These are phyloP conservation scores for Suillus sp. DNA, from an alignment of 768 basidiomycete genomes.

Conservation along the genomic window DNA sequence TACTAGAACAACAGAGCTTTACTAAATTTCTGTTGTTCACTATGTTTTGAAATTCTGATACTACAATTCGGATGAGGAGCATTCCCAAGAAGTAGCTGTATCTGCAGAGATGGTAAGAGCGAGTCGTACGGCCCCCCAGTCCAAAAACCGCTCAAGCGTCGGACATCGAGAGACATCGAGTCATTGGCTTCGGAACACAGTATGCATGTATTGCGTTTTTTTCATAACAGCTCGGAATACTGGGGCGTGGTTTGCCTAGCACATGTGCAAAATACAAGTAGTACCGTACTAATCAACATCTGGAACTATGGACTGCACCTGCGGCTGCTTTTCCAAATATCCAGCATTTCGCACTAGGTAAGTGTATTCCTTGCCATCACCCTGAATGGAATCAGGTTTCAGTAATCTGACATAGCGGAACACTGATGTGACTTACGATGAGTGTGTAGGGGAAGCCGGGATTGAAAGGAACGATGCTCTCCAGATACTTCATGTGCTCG, in stretches of 20 bases:
- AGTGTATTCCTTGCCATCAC: constrained; percentile 27
- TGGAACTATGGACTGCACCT: constrained; percentile 17
- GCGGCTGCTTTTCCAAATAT: constrained; percentile 25
- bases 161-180: no score
- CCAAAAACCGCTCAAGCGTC: not conserved
- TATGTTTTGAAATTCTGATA: not conserved
- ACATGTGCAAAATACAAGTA: not conserved
- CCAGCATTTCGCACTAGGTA: constrained; percentile 19
- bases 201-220: no score
- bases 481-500: constrained; percentile 47
- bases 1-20: not conserved
- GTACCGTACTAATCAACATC: constrained; percentile 1
- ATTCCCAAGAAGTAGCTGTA: not conserved
- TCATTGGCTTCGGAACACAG: not conserved
- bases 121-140: not conserved
- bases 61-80: not conserved
- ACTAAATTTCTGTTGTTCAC: not conserved
- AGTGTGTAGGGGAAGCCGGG: constrained; percentile 42
- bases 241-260: not conserved
- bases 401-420: constrained; percentile 1
- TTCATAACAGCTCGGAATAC: not conserved
- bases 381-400: constrained; percentile 20
- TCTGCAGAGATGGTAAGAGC: not conserved
- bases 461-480: constrained; percentile 44
- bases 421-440: constrained; percentile 27